Evolutionary conservation across 495 filamentous ascomycete species (phyloP).

Genomic region (Copromyces sp.): DNA sequence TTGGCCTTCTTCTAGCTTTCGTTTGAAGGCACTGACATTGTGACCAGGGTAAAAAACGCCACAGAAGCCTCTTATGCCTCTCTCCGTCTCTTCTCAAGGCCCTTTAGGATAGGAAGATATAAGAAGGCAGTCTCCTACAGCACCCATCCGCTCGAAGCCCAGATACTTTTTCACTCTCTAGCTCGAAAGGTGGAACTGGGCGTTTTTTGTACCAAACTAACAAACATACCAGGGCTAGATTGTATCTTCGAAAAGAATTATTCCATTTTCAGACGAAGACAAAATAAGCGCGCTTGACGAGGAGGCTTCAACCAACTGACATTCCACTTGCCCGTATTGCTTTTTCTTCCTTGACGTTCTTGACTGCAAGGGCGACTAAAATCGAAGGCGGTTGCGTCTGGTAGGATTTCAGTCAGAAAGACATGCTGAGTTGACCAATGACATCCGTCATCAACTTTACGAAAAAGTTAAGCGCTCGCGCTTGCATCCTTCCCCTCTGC

Average conservation of each 20-base stretch:
- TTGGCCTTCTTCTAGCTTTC: too few species aligned
- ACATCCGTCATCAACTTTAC: neutral
- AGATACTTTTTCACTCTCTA: too few species aligned
- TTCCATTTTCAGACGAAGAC: neutral
- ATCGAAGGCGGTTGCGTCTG: neutral
- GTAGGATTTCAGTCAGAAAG: neutral
- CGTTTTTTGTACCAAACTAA: too few species aligned
- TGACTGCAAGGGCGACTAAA: neutral
- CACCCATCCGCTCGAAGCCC: too few species aligned
- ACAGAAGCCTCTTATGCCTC: too few species aligned
- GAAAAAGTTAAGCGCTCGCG: neutral
- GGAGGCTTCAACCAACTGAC: neutral
- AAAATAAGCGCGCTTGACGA: neutral
- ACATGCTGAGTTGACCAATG: neutral
- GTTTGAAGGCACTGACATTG: too few species aligned
- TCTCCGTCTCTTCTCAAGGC: too few species aligned
- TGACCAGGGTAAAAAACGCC: too few species aligned
- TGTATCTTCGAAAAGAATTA: neutral
- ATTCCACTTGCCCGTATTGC: neutral
- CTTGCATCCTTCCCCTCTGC: neutral
- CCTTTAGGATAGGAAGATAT: too few species aligned
- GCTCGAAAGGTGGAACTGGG: too few species aligned
- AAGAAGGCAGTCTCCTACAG: too few species aligned
- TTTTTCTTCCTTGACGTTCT: neutral
- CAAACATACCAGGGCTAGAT: too few species aligned